phyloP scores from a whole-genome alignment of 805 yeast genomes.

The Saturnispora galanensis region DNA sequence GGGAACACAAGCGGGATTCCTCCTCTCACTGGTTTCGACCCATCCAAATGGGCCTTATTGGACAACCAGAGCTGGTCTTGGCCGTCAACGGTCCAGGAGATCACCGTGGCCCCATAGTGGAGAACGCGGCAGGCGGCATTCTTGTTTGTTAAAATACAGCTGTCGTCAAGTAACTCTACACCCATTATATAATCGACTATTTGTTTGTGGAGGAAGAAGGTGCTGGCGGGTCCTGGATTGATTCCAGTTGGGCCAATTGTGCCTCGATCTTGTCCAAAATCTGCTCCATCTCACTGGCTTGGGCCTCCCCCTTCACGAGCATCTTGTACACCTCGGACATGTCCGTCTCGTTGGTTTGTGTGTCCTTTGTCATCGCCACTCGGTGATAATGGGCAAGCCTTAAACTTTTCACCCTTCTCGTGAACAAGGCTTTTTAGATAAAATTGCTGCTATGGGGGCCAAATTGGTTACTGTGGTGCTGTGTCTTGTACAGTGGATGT shows the following conservation, averaged over 20 bases:
- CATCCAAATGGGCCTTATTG: slow-evolving; percentile 75
- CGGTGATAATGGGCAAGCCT: not conserved
- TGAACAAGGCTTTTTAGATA: too few species aligned
- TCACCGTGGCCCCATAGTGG: slow-evolving; percentile 80
- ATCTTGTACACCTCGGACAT: slow-evolving; percentile 7
- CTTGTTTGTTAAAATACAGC: slow-evolving; percentile 47
- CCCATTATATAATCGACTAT: slow-evolving; percentile 34
- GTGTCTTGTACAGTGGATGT: not conserved
- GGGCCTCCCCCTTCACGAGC: slow-evolving; percentile 7
- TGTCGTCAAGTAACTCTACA: slow-evolving; percentile 54
- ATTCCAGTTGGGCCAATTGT: slow-evolving; percentile 47
- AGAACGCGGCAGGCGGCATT: slow-evolving; percentile 57
- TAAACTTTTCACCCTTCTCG: not conserved
- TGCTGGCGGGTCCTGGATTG: not conserved
- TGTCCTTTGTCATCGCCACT: not conserved
- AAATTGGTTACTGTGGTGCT: not conserved
- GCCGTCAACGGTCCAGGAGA: slow-evolving; percentile 68
- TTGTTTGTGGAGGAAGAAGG: not conserved
- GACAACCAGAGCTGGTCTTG: slow-evolving; percentile 79
- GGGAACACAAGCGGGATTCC: slow-evolving; percentile 97
- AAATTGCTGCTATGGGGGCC: too few species aligned
- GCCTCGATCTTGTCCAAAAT: slow-evolving; percentile 57
- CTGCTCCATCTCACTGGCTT: slow-evolving; percentile 39
- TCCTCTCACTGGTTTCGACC: slow-evolving; percentile 90
- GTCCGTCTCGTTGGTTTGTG: slow-evolving; percentile 3